Percentiles rank a stretch among this genome's conserved stretches.
Evolutionary conservation across 2,329 filamentous ascomycete genomes (phyloP).

Genomic region (Gaeumannomyces sp.): DNA sequence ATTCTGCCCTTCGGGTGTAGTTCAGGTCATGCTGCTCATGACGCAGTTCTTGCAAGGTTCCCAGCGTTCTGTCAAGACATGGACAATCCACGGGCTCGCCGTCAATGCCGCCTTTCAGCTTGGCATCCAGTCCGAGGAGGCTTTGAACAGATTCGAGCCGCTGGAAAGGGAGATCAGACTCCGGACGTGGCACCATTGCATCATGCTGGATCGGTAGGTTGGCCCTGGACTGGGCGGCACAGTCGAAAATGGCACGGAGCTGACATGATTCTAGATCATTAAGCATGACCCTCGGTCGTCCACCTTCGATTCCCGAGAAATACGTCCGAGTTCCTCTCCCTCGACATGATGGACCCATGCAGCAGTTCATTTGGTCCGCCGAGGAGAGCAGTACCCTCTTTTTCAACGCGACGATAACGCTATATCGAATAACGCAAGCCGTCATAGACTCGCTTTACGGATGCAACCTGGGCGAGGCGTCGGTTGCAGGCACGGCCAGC

Average conservation of each 20-base stretch:
- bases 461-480: slow-evolving; percentile 34
- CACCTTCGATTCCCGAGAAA: slow-evolving; percentile 36
- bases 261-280: slow-evolving; percentile 28
- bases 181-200: slow-evolving; percentile 43
- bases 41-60: slow-evolving; percentile 49
- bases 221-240: background rate
- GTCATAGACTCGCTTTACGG: slow-evolving; percentile 36
- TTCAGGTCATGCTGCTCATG: slow-evolving; percentile 42
- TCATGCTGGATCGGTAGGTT: slow-evolving; percentile 37
- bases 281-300: slow-evolving; percentile 46
- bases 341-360: background rate
- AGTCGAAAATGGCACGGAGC: background rate
- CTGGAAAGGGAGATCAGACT: slow-evolving; percentile 41
- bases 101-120: slow-evolving; percentile 44
- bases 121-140: slow-evolving; percentile 40
- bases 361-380: background rate
- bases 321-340: slow-evolving; percentile 35
- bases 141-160: slow-evolving; percentile 27
- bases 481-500: slow-evolving; percentile 12
- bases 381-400: slow-evolving; percentile 18
- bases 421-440: slow-evolving; percentile 28
- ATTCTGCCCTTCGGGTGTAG: slow-evolving; percentile 19
- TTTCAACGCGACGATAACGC: slow-evolving; percentile 27
- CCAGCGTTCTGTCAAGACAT: slow-evolving; percentile 45
- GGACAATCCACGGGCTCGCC: slow-evolving; percentile 46